phyloP scores from a whole-genome alignment of 176 grass and related monocot genomes.

The Typha latifolia region DNA sequence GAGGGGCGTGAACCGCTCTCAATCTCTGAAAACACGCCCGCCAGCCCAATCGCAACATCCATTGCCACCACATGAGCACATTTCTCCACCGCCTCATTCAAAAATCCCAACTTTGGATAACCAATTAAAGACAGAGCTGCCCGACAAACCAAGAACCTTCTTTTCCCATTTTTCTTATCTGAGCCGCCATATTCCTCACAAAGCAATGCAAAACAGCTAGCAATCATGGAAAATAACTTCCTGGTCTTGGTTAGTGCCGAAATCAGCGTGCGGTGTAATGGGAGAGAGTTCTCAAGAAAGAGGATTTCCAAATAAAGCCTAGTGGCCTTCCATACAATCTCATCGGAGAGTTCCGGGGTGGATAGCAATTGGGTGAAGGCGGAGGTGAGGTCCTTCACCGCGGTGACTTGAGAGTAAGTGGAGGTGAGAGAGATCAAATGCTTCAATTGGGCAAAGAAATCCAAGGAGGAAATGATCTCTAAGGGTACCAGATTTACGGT shows the following conservation, averaged over 20 bases:
- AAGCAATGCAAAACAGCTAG: slow-evolving; percentile 46
- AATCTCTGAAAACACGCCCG: slow-evolving; percentile 48
- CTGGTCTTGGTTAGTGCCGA: slow-evolving; percentile 62
- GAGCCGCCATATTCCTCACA: slow-evolving; percentile 62
- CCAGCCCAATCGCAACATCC: slow-evolving; percentile 69
- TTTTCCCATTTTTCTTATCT: slow-evolving; percentile 47
- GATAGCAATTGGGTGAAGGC: slow-evolving; percentile 61
- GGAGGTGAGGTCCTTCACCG: slow-evolving; percentile 55
- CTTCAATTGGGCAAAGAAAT: slow-evolving; percentile 64
- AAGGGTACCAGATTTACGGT: slow-evolving; percentile 29
- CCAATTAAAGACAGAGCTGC: slow-evolving; percentile 73
- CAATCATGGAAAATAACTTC: slow-evolving; percentile 41
- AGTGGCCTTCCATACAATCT: slow-evolving; percentile 22
- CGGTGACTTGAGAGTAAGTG: slow-evolving; percentile 63
- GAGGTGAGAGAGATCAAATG: slow-evolving; percentile 60
- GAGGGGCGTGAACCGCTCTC: slow-evolving; percentile 56
- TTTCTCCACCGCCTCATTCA: slow-evolving; percentile 65
- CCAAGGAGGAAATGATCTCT: slow-evolving; percentile 20
- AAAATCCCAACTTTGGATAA: slow-evolving; percentile 83
- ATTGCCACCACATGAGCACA: slow-evolving; percentile 54
- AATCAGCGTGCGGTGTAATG: slow-evolving; percentile 79
- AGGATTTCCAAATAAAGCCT: slow-evolving; percentile 82
- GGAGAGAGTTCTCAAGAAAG: slow-evolving; percentile 79
- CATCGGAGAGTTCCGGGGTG: slow-evolving; percentile 23
- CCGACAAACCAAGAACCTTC: slow-evolving; percentile 69